Evolutionary conservation across 805 yeast species (phyloP), one percentile per base, ranked within the genome.

Genomic region (Debaryomyces tyrocola): DNA sequence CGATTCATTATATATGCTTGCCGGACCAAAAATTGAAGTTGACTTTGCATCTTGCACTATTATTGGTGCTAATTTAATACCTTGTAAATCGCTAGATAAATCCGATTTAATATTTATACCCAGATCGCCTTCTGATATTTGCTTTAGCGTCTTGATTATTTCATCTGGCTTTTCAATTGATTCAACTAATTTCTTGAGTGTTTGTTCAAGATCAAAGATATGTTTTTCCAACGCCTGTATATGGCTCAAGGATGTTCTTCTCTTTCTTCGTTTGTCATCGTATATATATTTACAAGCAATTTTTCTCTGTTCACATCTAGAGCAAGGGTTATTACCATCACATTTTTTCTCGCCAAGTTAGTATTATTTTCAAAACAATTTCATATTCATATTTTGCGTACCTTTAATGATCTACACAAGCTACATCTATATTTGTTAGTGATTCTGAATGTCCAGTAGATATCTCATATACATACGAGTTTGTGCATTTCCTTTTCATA

Each of bases 1-100:
- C 8, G 37, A 41, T 40, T 49, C 45, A 28, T 40, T 42, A 38
- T 45, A 49, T 24, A 49, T 46, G 40, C 52, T 49, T 6, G 52
- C 47, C 12, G 52, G 52, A 6, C 52, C 52, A 20, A 46, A 12
- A 20, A 43, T 47, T 12, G 44, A 15, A 15, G 44, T 41, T 4
- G 36, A 18, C 12, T 46, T 45, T 20, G 36, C 17, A 6, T 29
- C 27, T 11, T 20, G 39, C 12, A 49, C 17, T 7, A 46, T 36
- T 14, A 49, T 28, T 6, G 34, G 34, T n/a, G 31, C 29, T 38
- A 46, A 29, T 43, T 40, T 17, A 43, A 47, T 6, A 7, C 21
- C 24, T 15, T 14, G 20, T 2, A 24, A 2, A 24, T 24, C 10
- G 27, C 27, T 24, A 24, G 27, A 24, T 24, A 24, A 2, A 24